Evolutionary conservation across 2,329 filamentous ascomycete genomes (phyloP).

Genomic region (Phialocephala subalpina): DNA sequence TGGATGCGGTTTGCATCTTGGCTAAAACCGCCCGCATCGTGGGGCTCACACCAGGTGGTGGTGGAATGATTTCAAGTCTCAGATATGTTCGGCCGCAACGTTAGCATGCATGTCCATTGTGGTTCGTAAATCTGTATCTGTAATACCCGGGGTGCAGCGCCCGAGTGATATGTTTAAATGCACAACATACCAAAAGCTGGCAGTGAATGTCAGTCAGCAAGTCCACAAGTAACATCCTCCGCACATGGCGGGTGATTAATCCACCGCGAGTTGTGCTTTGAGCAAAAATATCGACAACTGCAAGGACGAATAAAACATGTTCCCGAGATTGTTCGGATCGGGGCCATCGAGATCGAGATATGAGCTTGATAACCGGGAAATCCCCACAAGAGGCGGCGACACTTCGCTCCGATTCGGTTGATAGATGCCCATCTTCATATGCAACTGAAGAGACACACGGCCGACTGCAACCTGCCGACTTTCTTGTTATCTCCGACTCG

Average conservation of each 20-base stretch:
- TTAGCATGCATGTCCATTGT: background rate
- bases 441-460: background rate
- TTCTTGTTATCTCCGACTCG: background rate
- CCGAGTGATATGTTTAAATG: too few species aligned
- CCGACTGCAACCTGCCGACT: background rate
- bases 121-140: background rate
- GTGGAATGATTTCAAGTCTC: constrained; percentile 1
- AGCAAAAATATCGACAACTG: background rate
- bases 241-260: background rate
- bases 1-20: background rate
- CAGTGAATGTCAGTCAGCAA: background rate
- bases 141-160: too few species aligned
- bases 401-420: background rate
- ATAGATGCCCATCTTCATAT: background rate
- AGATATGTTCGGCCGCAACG: too few species aligned
- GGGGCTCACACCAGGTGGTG: background rate
- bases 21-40: background rate
- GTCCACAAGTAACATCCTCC: background rate
- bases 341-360: too few species aligned
- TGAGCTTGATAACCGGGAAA: too few species aligned
- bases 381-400: too few species aligned
- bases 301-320: background rate
- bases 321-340: too few species aligned
- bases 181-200: too few species aligned
- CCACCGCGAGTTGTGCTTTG: too few species aligned